Base-by-base conservation (phyloP, 208 protist genomes). In the Naegleria lovaniensis region DNA sequence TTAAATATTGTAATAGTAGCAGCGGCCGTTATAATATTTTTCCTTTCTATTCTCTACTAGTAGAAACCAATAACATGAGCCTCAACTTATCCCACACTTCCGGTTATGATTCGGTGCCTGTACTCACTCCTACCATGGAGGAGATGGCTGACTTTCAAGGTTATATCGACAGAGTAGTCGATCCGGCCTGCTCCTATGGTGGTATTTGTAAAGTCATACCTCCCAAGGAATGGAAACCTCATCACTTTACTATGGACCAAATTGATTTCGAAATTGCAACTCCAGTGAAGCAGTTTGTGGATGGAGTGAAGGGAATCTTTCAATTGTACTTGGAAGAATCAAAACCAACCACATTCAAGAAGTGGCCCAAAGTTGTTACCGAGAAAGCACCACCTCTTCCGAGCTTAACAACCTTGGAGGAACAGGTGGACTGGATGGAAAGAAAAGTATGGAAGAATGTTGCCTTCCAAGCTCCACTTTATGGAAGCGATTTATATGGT, bases 401-500 rank as follows among this genome's bases (percentile, higher is more conserved):
- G 25, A 16, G 75, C 25, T 7, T 43, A 29, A 43, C 6, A 3
- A 76, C 7, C 15, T 16, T 22, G 55, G 19, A 29, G 16, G 22
- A 58, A 36, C 9, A 58, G 19, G 22, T 76, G 5, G 38, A 76
- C n/a, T 43, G 7, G 13, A 40, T 89, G 38, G 51, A 76, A 43
- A 89, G 86, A 89, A 89, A 76, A 41, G 25, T 48, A 43, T 89
- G 86, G 86, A 89, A 89, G 86, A 89, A 89, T 76, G 40, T 89
- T 48, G 6, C n/a, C 6, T 89, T 89, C 13, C 5, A 15, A 22
- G 40, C 86, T 48, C 9, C 86, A 0, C 52, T 89, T 11, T 90
- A 90, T 83, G 87, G 52, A n/a, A 16, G 29, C 48, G 87, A 90
- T 48, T 67, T 75, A 9, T n/a, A 52, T 4, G 87, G 87, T 4